A percentile compares a stretch with the other conserved stretches of the same genome.
Evolutionary conservation across 352 stramenopile species (phyloP).

Genomic region (Phytopythium sindhum): DNA sequence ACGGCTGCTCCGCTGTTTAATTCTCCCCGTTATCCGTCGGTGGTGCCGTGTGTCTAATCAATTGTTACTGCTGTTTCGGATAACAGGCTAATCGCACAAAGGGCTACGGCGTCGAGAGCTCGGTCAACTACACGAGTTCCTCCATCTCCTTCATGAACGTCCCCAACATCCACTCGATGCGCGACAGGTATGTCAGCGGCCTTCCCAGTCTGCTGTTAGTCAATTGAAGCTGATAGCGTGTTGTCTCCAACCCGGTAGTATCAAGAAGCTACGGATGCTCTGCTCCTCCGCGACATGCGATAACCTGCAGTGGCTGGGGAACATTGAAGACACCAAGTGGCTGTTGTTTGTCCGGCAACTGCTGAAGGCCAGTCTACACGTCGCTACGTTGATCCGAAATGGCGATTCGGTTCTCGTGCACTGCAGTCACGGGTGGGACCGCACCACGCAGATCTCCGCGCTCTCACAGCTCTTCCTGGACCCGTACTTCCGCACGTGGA

Average conservation of each 20-base stretch:
- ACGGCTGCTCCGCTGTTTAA: neutral
- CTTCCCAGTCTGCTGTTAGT: no score
- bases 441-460: conserved; percentile 87
- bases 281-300: conserved; percentile 84
- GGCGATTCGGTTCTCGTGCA: conserved; percentile 79
- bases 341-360: conserved; percentile 93
- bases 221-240: neutral
- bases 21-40: neutral
- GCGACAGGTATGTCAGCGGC: conserved; percentile 82
- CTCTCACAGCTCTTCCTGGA: conserved; percentile 70
- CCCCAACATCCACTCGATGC: conserved; percentile 98
- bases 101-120: conserved; percentile 95
- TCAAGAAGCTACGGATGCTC: conserved; percentile 70
- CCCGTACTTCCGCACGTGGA: conserved; percentile 77
- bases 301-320: conserved; percentile 90
- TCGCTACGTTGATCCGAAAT: conserved; percentile 90
- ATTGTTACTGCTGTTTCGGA: neutral
- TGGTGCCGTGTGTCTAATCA: neutral
- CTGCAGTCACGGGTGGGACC: conserved; percentile 86
- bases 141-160: conserved; percentile 98
- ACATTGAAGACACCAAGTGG: conserved; percentile 97
- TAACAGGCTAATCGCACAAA: conserved; percentile 75
- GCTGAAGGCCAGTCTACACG: conserved; percentile 89
- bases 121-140: conserved; percentile 93
- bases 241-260: conserved; percentile 16